Base-by-base conservation (phyloP, 768 basidiomycete genomes). In the Pulveroboletus ravenelii region DNA sequence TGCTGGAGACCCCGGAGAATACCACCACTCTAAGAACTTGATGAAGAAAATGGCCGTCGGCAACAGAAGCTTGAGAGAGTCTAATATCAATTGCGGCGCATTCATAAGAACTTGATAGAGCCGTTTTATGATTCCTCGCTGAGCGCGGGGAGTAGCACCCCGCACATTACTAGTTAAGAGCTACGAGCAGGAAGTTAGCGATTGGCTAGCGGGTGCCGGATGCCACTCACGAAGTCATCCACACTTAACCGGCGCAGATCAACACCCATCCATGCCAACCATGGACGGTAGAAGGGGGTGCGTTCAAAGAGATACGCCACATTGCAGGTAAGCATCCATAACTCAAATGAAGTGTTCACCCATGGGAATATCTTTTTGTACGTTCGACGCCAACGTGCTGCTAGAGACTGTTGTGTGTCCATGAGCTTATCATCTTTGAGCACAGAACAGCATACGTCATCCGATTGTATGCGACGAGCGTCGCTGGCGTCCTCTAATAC, bases 21-120 rank as follows among this genome's bases (percentile, higher is more conserved):
- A 98, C 93, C 95, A 99, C 93, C 96, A 99, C 70, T 98, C 93
- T 41, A 96, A 75, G 70, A 98, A 94, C 69, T 93, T 95, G 74
- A 99, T 76, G 65, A 91, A 89, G 69, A 99, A 95, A 51, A 99
- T 93, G 37, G 87, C 86, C 17, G 85, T 88, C 14, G 91, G 95
- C 31, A 93, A 78, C 41, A 90, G 75, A 41, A 89, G 71, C 52
- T 84, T 81, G 35, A 93, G 73, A 3, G 89, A 91, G 64, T 93
- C 88, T 30, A 93, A 75, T 9, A 88, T 59, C 38, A 85, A 67
- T 43, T 75, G 78, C 7, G 88, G 89, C 7, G 82, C 79, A 18
- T 69, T 67, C 44, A 70, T 55, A 15, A 88, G 53, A 31, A 82
- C 59, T 27, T 69, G 73, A 54, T 73, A 76, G 38, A 87, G 52